Conservation (phyloP, 1,284 basidiomycete species). For the Pascua guehoae region DNA sequence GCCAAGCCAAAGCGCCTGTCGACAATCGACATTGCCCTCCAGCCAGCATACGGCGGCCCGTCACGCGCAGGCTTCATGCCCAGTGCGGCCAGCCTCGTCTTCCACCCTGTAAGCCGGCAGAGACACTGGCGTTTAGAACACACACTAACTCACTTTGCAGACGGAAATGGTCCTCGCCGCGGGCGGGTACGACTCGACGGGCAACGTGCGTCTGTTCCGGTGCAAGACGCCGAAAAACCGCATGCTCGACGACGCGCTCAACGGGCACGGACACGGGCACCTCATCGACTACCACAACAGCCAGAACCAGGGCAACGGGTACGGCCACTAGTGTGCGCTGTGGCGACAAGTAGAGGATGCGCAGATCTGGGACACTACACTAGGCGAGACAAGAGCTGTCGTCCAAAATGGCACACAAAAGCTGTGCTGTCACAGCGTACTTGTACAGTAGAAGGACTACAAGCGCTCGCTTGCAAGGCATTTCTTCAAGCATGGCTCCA, state of each 20-base stretch:
- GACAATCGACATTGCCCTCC: conserved; percentile 35
- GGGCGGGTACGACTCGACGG: conserved; percentile 44
- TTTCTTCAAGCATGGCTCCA: too few relatives aligned
- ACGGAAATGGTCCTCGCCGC: conserved; percentile 46
- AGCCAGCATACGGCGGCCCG: conserved; percentile 25
- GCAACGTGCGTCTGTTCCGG: conserved; percentile 43
- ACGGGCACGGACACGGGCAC: conserved; percentile 7
- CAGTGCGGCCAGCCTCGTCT: conserved; percentile 41
- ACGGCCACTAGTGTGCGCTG: too few relatives aligned
- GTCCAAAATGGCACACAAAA: too few relatives aligned
- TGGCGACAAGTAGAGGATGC: too few relatives aligned
- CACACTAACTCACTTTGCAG: conserved; percentile 7
- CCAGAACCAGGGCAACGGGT: too few relatives aligned
- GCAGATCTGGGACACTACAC: too few relatives aligned
- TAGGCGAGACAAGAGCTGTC: too few relatives aligned
- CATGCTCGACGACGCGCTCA: conserved; percentile 7
- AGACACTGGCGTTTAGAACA: neutral
- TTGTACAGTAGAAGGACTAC: too few relatives aligned
- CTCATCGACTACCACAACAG: too few relatives aligned
- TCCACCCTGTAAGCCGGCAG: conserved; percentile 47
- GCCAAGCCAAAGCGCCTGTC: conserved; percentile 35
- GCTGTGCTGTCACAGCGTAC: too few relatives aligned
- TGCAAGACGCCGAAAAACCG: conserved; percentile 29
- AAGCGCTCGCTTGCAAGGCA: too few relatives aligned
- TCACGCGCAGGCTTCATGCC: conserved; percentile 38